Evolutionary conservation across 129 eudicot species (phyloP), one percentile per base, ranked within the genome.

Genomic region (Logfia minima): DNA sequence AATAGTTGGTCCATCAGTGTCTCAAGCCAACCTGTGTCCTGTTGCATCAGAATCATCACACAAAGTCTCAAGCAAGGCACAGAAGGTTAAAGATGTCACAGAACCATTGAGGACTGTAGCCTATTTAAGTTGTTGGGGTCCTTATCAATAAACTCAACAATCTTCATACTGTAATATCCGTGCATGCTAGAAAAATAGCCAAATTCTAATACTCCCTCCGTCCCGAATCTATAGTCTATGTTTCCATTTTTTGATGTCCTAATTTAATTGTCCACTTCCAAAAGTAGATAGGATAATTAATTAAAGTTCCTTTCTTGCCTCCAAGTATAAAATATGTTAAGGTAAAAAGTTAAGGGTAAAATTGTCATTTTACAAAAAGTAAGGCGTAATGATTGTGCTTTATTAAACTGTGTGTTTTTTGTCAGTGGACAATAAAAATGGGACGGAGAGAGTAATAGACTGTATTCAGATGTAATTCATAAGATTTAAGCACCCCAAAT

Each of bases 101-200:
- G 90, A 89, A 58, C 75, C 90, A n/a, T 66, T 80, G 31, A 84
- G 86, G 72, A 77, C 43, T 35, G 70, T 86, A 11, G 71, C 71
- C 69, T 84, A 71, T 76, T 70, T 88, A 76, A 86, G 90, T 60
- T 86, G 63, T 13, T 89, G 88, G 90, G 93, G 90, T 26, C 90
- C 90, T 19, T 84, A 86, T 77, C 81, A 84, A 64, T 86, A 72
- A 78, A 39, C 68, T 64, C 53, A 22, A 69, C 48, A 28, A 29
- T 59, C 58, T 41, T 68, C 26, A n/a, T 68, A 26, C 31, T 65
- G 45, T 65, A 28, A 65, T 64, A 64, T 65, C 32, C 70, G 0
- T 28, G 31, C 17, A 34, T 5, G 14, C 31, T 31, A 14, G 9
- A 31, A 19, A 56, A 58, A n/a, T 5, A 58, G 63, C 26, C 2